Base-by-base conservation (phyloP, 306 rosid genomes). In the Rosa lucieae region DNA sequence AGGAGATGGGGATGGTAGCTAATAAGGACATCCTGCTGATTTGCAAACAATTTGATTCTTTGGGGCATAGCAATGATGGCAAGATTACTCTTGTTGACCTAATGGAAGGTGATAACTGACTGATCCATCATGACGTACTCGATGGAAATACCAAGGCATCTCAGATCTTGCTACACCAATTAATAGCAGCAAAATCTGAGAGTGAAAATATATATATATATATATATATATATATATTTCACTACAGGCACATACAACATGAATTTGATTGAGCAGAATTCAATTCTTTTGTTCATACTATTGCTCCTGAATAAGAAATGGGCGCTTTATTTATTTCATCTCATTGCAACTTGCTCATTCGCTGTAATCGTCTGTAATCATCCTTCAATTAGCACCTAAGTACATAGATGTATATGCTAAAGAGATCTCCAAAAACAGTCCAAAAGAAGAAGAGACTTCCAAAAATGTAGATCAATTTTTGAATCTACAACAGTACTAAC, bases 11-110 rank as follows among this genome's bases (percentile, higher is more conserved):
- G 21, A 93, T 73, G 83, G 83, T 89, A 71, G 23, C 89, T 29
- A 87, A 91, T 72, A 83, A 48, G 42, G 92, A 91, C 75, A 91
- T 89, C 65, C 46, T 61, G 47, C 88, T 77, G 72, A 85, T 93
- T 20, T 59, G 87, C 81, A 86, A 75, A 43, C 86, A 89, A 80
- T 91, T 89, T 85, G 97, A 91, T 80, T 83, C 87, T 13, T 63
- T 88, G 75, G 90, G 82, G 23, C 84, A 58, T 39, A 77, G 80
- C 82, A 86, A 82, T 26, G 39, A 68, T 81, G 94, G 88, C 51
- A 93, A 89, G 83, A 81, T 93, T 44, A 91, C 96, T 46, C 81
- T 89, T 66, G 91, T 87, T 47, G 91, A 81, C 63, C 82, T 91
- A 74, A 81, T 87, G 89, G 90, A 84, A 79, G 71, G 79, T n/a